Conservation (phyloP, 1,284 basidiomycete genomes). For the Puccinia coronata region DNA sequence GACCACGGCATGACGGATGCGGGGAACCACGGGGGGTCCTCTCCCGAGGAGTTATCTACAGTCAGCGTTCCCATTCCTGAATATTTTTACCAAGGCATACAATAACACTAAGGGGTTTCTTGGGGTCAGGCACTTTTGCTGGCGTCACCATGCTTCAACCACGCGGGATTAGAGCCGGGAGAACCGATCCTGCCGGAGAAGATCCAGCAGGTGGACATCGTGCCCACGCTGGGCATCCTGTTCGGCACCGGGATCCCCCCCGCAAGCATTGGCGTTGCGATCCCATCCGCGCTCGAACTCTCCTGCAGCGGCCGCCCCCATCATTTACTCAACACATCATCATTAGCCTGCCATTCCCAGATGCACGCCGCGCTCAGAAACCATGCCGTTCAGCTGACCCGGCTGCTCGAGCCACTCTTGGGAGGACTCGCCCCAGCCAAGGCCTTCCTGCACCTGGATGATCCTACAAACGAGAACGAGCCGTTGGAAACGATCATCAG, state of each 20-base stretch:
- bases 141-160: constrained; percentile 35
- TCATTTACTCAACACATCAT: not conserved
- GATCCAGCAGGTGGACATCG: constrained; percentile 54
- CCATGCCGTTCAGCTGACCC: constrained; percentile 30
- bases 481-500: constrained; percentile 12
- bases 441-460: constrained; percentile 1
- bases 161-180: not conserved
- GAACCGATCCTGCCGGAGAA: constrained; percentile 17
- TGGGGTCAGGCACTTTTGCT: constrained; percentile 46
- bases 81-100: too few species aligned
- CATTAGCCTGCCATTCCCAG: not conserved
- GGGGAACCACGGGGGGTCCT: constrained; percentile 54
- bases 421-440: not conserved
- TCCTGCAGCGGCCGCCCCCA: not conserved
- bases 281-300: constrained; percentile 47
- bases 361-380: constrained; percentile 27
- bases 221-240: constrained; percentile 52
- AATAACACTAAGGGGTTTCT: too few species aligned
- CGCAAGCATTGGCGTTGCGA: constrained; percentile 53
- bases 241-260: constrained; percentile 53
- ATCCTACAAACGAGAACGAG: not conserved
- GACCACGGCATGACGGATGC: constrained; percentile 55
- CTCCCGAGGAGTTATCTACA: constrained; percentile 52
- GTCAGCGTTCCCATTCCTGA: constrained; percentile 15
- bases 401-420: not conserved